Percentiles rank a stretch among this genome's conserved stretches.
Evolutionary conservation across 805 yeast genomes (phyloP).

Genomic region (Komagataella pseudopastoris): DNA sequence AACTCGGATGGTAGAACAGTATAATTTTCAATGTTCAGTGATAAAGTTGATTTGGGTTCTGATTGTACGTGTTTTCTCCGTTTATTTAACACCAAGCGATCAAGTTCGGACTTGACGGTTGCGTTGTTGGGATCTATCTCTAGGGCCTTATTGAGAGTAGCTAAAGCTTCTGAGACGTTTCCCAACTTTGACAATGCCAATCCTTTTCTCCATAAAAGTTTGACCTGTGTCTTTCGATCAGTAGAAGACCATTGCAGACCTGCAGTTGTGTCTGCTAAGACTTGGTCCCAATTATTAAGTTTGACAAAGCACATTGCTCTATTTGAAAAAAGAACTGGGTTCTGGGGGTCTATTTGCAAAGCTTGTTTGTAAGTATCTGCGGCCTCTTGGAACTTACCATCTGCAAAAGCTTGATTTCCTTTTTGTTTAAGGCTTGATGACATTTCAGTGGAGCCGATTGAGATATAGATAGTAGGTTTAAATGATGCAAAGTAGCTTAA

Average conservation of each 20-base stretch:
- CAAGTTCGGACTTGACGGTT: constrained; percentile 23
- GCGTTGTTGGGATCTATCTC: constrained; percentile 25
- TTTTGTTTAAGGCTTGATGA: constrained; percentile 14
- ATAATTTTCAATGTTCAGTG: neutral
- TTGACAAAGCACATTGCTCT: constrained; percentile 54
- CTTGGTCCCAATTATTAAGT: constrained; percentile 31
- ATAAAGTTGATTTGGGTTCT: neutral
- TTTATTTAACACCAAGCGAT: constrained; percentile 4
- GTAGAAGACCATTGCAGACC: constrained; percentile 24
- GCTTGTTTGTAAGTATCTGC: constrained; percentile 43
- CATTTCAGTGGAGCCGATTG: neutral
- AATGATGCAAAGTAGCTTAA: neutral
- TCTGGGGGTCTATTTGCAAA: constrained; percentile 28
- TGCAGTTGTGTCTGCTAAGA: constrained; percentile 31
- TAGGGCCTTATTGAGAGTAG: constrained; percentile 23
- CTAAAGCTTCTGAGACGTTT: constrained; percentile 13
- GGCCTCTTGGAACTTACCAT: constrained; percentile 33
- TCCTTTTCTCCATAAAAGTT: constrained; percentile 39
- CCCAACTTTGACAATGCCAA: constrained; percentile 21
- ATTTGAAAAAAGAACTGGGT: constrained; percentile 52
- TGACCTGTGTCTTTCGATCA: constrained; percentile 22
- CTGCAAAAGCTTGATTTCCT: constrained; percentile 43
- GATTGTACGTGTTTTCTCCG: neutral
- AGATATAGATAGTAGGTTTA: too few relatives aligned
- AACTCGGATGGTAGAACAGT: neutral